Base-by-base conservation (phyloP, 345 rosid species). In the Citrus sp. region DNA sequence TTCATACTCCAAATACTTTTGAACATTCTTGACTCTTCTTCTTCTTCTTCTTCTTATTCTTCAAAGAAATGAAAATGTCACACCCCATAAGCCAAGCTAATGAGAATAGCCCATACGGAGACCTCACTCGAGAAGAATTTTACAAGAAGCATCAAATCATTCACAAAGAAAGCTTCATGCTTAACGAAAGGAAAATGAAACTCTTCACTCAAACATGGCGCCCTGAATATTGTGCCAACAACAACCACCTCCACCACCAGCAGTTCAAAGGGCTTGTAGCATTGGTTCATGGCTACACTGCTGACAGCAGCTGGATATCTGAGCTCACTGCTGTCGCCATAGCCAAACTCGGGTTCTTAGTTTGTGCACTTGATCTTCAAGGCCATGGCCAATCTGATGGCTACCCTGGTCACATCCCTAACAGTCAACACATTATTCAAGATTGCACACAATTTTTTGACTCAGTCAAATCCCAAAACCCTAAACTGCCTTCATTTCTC, bases 351-450 rank as follows among this genome's bases (percentile, higher is more conserved):
- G 85, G 85, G 1, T 84, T 81, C 77, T 64, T 81, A 51, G 87
- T 73, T 5, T 81, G 78, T 72, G 84, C 84, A 0, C 78, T 84
- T 12, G 84, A 84, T 55, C 78, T 81, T 4, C 87, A 76, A 58
- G 84, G 87, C 73, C 84, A 84, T 62, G 84, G 87, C 51, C 21
- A 8, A 70, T 84, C 87, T 1, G 82, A 81, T 12, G 87, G 87
- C 22, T 2, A 30, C 1, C 77, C 77, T 2, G 82, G 73, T 58
- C 83, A 81, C 56, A 84, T 84, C 58, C 82, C 87, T 12, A 73
- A 76, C 6, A 81, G 79, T 12, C 60, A 76, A 27, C 22, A n/a
- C 16, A 0, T 79, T 16, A 65, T 84, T 37, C 37, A 49, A 4
- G 87, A 84, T 24, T 84, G 84, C 67, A 79, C 58, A 1, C 78